These are phyloP conservation scores for Gigaspora rosea DNA, from an alignment of 192 early-diverging fungal species.

Conservation along the genomic window DNA sequence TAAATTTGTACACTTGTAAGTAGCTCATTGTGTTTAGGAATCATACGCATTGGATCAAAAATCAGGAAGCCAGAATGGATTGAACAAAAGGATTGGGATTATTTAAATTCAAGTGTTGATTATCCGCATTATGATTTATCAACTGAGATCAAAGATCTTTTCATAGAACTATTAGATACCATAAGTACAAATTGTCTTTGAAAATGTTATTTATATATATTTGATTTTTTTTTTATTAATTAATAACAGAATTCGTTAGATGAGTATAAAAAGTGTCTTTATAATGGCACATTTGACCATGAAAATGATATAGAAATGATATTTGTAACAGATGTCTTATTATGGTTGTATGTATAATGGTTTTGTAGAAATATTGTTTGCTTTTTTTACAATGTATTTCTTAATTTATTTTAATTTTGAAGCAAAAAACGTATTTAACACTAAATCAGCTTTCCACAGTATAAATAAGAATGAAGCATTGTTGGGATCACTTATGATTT, in stretches of 20 bases:
- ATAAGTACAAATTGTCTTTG: slow-evolving; percentile 25
- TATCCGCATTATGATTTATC: slow-evolving; percentile 21
- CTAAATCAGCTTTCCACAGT: background rate
- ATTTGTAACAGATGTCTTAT: slow-evolving; percentile 30
- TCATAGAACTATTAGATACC: slow-evolving; percentile 15
- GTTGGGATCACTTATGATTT: slow-evolving; percentile 14
- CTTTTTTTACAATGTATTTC: slow-evolving; percentile 10
- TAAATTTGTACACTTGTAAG: slow-evolving; percentile 11
- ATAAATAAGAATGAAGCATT: slow-evolving; percentile 20
- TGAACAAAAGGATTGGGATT: slow-evolving; percentile 28
- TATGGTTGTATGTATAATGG: slow-evolving; percentile 25
- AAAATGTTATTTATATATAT: slow-evolving; percentile 23
- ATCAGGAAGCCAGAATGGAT: slow-evolving; percentile 17
- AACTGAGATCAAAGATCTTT: too few relatives aligned
- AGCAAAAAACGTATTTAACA: slow-evolving; percentile 28
- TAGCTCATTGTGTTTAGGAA: slow-evolving; percentile 16
- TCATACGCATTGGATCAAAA: slow-evolving; percentile 27
- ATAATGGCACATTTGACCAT: slow-evolving; percentile 20
- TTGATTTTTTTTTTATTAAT: slow-evolving; percentile 27
- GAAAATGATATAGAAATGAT: slow-evolving; percentile 13
- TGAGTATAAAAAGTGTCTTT: slow-evolving; percentile 23
- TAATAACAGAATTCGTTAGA: slow-evolving; percentile 20
- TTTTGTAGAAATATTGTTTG: slow-evolving; percentile 7
- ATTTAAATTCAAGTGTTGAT: slow-evolving; percentile 21
- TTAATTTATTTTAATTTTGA: slow-evolving; percentile 26